Conservation (phyloP, 2,329 filamentous ascomycete species). For the Leptoxyphium fumago region DNA sequence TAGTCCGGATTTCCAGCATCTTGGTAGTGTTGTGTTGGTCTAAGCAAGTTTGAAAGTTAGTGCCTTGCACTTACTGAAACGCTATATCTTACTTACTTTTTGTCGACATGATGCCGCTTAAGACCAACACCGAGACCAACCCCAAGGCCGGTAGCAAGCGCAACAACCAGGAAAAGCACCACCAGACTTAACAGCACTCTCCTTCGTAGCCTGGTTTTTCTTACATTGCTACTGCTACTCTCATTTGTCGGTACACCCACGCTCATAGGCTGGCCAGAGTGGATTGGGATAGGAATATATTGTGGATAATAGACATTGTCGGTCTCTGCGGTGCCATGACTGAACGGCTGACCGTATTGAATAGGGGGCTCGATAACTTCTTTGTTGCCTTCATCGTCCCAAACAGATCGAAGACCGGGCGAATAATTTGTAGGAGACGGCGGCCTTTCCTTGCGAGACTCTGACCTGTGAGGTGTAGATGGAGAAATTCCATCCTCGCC, state of each 20-base stretch:
- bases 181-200: slow-evolving; percentile 11
- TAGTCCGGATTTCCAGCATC: slow-evolving; percentile 8
- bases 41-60: too few species aligned
- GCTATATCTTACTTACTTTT: not conserved
- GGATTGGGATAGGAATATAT: not conserved
- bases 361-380: slow-evolving; percentile 13
- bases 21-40: not conserved
- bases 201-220: slow-evolving; percentile 10
- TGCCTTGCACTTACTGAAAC: too few species aligned
- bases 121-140: slow-evolving; percentile 24
- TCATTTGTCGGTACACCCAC: not conserved
- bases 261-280: not conserved
- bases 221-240: slow-evolving; percentile 2
- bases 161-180: slow-evolving; percentile 12
- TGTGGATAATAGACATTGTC: not conserved
- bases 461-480: slow-evolving; percentile 4
- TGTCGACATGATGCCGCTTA: slow-evolving; percentile 7
- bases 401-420: slow-evolving; percentile 15
- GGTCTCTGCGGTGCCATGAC: not conserved
- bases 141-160: slow-evolving; percentile 22
- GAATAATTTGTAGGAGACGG: slow-evolving; percentile 12
- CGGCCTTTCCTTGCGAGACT: slow-evolving; percentile 11
- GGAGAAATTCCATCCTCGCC: slow-evolving; percentile 3
- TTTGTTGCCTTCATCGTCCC: slow-evolving; percentile 14
- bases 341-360: slow-evolving; percentile 3